Percentiles rank a stretch among this genome's conserved stretches.
Evolutionary conservation across 108 stramenopile species (phyloP).

Genomic region (Epipyxis sp.): DNA sequence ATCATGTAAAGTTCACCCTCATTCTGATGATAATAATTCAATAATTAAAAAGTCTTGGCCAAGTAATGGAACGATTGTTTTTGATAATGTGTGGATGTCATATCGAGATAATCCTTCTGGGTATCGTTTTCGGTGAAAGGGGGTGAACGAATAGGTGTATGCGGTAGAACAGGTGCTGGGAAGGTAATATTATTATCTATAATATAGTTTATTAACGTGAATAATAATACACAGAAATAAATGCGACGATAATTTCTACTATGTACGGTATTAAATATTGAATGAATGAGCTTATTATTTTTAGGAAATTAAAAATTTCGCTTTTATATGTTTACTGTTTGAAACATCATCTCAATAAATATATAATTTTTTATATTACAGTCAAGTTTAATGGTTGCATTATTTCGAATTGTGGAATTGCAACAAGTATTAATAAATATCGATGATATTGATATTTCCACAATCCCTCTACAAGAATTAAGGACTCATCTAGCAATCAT

Average conservation of each 20-base stretch:
- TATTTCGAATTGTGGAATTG: constrained; percentile 11
- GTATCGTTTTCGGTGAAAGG: constrained; percentile 37
- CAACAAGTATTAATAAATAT: background rate
- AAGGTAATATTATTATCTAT: too few species aligned
- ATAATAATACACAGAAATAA: too few species aligned
- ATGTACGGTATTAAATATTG: too few species aligned
- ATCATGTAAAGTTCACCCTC: too few species aligned
- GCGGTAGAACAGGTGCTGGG: constrained; percentile 49
- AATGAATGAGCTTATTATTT: too few species aligned
- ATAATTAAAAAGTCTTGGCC: constrained; percentile 4
- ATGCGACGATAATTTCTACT: too few species aligned
- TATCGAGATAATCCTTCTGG: constrained; percentile 37
- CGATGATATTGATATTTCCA: constrained; percentile 1
- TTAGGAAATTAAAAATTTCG: too few species aligned
- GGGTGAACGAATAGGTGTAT: constrained; percentile 49
- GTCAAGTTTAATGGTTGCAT: constrained; percentile 8
- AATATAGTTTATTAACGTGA: too few species aligned
- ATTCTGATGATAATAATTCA: background rate
- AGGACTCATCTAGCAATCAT: constrained; percentile 33
- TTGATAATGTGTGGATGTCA: constrained; percentile 29
- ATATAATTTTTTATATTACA: background rate
- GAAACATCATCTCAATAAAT: constrained; percentile 36
- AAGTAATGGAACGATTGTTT: background rate
- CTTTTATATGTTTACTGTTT: too few species aligned
- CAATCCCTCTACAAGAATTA: constrained; percentile 18